A percentile compares a stretch with the other conserved stretches of the same genome.
phyloP scores from a whole-genome alignment of 495 filamentous ascomycete species.

The Penicillium daleae region DNA sequence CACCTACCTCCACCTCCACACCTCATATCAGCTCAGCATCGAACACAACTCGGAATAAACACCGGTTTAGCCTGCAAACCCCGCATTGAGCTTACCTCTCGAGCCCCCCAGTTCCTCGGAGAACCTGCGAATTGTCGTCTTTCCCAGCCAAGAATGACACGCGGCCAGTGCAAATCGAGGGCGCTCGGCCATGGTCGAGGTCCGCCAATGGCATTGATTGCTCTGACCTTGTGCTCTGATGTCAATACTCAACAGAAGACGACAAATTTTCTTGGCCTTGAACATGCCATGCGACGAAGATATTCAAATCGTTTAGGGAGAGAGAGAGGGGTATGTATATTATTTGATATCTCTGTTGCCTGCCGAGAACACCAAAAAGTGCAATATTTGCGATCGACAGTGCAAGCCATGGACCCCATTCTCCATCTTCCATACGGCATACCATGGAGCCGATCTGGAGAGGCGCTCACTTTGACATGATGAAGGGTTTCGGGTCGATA shows the following conservation, averaged over 20 bases:
- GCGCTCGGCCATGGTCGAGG: background rate
- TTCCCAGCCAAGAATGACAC: background rate
- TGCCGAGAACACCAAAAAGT: background rate
- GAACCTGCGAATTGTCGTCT: background rate
- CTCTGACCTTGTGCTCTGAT: background rate
- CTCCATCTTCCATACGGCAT: background rate
- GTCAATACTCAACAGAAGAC: background rate
- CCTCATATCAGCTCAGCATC: background rate
- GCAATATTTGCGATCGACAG: constrained; percentile 11
- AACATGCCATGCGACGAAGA: too few species aligned
- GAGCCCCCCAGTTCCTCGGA: background rate
- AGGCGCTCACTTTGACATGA: background rate
- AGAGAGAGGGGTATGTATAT: too few species aligned
- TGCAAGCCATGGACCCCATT: background rate
- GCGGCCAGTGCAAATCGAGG: background rate
- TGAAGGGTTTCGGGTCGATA: constrained; percentile 1
- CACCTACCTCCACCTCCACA: background rate
- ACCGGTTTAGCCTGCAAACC: too few species aligned
- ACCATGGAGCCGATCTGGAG: background rate
- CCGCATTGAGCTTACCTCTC: background rate
- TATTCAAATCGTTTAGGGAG: background rate
- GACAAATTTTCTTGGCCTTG: background rate
- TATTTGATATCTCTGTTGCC: background rate
- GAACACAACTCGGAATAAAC: background rate
- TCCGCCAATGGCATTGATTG: background rate